These are phyloP conservation scores for Cucumis hystrix DNA, from an alignment of 306 rosid species.

Conservation along the genomic window DNA sequence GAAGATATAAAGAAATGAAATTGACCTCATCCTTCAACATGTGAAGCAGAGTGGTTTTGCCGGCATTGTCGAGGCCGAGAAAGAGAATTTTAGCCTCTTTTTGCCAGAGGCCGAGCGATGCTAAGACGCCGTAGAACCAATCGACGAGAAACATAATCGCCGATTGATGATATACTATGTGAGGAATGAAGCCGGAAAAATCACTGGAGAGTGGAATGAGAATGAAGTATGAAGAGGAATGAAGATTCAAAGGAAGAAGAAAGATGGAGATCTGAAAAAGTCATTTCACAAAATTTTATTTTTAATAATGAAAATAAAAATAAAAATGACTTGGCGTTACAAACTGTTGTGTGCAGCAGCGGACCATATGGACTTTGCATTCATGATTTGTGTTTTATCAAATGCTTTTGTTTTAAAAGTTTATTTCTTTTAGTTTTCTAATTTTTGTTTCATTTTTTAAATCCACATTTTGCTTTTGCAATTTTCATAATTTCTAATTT, in stretches of 20 bases:
- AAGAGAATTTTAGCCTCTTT: slow-evolving; percentile 96
- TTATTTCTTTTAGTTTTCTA: too few relatives aligned
- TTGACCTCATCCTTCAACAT: slow-evolving; percentile 96
- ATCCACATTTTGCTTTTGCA: too few relatives aligned
- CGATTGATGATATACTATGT: background rate
- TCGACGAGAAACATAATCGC: slow-evolving; percentile 53
- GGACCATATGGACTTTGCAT: background rate
- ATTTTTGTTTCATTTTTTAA: too few relatives aligned
- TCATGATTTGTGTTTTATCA: too few relatives aligned
- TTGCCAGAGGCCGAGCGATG: slow-evolving; percentile 91
- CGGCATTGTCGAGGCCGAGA: slow-evolving; percentile 90
- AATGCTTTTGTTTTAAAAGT: too few relatives aligned
- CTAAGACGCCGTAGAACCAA: slow-evolving; percentile 87
- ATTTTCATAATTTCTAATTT: too few relatives aligned
- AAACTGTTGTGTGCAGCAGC: background rate
- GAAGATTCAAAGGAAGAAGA: background rate
- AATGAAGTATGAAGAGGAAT: background rate
- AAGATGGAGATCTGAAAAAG: background rate
- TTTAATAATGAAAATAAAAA: background rate
- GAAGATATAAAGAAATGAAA: background rate
- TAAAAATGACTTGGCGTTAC: slow-evolving; percentile 7
- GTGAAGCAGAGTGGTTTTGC: slow-evolving; percentile 92
- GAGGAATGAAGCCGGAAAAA: background rate
- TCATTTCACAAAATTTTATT: background rate
- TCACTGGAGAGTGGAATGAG: slow-evolving; percentile 12